Conservation (phyloP, 2,329 filamentous ascomycete genomes). For the Epichloe hybrida region DNA sequence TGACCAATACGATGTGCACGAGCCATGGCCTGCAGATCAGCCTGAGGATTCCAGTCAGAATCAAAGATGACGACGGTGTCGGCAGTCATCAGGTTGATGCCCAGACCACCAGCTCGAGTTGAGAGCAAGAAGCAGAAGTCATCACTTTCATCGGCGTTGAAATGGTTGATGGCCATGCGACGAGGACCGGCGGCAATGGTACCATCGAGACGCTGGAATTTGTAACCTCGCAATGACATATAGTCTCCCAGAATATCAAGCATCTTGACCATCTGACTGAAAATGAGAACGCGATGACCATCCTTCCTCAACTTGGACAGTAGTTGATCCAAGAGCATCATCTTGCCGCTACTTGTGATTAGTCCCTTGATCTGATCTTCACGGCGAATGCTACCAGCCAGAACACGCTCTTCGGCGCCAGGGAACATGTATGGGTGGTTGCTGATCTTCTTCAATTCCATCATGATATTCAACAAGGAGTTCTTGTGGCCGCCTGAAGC, state of each 20-base stretch:
- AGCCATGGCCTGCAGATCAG: constrained; percentile 96
- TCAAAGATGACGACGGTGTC: constrained; percentile 97
- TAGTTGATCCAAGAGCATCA: constrained; percentile 97
- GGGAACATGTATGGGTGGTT: constrained; percentile 98
- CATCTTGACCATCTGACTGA: constrained; percentile 99
- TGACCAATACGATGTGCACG: constrained; percentile 96
- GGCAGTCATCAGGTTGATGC: constrained; percentile 97
- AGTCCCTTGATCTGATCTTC: constrained; percentile 87
- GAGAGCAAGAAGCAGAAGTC: constrained; percentile 96
- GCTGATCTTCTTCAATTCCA: constrained; percentile 98
- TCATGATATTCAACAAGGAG: constrained; percentile 94
- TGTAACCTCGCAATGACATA: constrained; percentile 80
- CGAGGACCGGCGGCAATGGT: constrained; percentile 82
- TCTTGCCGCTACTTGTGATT: constrained; percentile 95
- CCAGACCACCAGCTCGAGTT: constrained; percentile 89
- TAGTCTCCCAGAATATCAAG: constrained; percentile 93
- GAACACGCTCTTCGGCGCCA: constrained; percentile 78
- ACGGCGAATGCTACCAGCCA: constrained; percentile 65
- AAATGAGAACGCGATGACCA: constrained; percentile 90
- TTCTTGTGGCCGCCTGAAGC: constrained; percentile 85
- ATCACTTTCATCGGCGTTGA: constrained; percentile 89
- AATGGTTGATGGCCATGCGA: constrained; percentile 92
- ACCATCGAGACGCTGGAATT: constrained; percentile 88
- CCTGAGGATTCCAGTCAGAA: constrained; percentile 98
- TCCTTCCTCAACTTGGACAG: constrained; percentile 86